Evolutionary conservation across 371 early-diverging fungal genomes (phyloP), one percentile per base, ranked within the genome.

Genomic region (Mortierella sp.): DNA sequence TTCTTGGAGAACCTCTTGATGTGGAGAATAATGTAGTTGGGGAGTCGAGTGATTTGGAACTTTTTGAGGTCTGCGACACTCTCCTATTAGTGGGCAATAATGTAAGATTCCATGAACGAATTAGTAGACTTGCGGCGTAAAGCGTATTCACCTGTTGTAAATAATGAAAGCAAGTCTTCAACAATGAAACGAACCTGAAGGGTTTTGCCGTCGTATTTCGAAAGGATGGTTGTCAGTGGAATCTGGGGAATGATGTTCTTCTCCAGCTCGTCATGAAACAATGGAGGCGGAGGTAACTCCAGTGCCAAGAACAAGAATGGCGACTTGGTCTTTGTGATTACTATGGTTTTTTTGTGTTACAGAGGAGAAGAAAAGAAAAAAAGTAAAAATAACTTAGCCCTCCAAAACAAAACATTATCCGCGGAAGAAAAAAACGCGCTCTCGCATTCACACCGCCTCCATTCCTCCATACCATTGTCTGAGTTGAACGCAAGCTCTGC

Each of bases 181-280:
- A 2, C 19, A 22, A 61, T 31, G 9, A 26, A 19, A 52, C 80
- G 37, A 79, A 93, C 94, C 88, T 92, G 94, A 4, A 90, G 85
- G 1, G 90, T 90, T 24, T 87, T 84, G 34, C 99, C 98, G 78
- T 97, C 93, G 76, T 95, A 98, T 74, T 97, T 97, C n/a, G 86
- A 79, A 2, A 99, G 88, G 61, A 98, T 89, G 1, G 92, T 85
- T 68, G 89, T 55, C 40, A 99, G 84, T 0, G 97, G 92, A n/a
- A 93, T 88, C 79, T 99, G 99, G 16, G 99, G 99, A 74, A 99
- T 96, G 73, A 96, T 95, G 53, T 94, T 95, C 61, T 93, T 92
- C 71, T 97, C 96, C 7, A 90, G 80, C 61, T 97, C 97, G 80
- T 96, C 97, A 52, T 94, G 92, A 84, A 97, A 99, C 44, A 99